A percentile compares a stretch with the other conserved stretches of the same genome.
Evolutionary conservation across 208 protist species (phyloP).

Genomic region (Crithidia acanthocephali): DNA sequence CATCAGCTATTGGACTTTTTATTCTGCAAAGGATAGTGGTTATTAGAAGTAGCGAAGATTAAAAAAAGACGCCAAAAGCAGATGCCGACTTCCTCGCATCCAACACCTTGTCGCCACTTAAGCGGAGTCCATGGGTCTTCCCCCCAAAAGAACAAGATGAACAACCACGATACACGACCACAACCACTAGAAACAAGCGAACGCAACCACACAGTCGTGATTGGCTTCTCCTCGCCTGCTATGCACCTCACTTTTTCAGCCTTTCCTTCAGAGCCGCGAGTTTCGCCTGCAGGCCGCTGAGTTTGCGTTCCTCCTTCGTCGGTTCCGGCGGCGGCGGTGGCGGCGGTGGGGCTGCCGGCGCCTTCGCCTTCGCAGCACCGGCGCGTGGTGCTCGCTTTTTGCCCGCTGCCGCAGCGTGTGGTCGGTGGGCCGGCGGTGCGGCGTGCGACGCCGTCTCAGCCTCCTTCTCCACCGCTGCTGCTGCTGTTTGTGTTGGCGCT

Average conservation of each 20-base stretch:
- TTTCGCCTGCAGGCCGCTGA: conserved; percentile 84
- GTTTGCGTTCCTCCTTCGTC: conserved; percentile 83
- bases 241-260: conserved; percentile 58
- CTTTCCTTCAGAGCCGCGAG: conserved; percentile 79
- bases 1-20: no score
- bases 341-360: conserved; percentile 10
- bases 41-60: no score
- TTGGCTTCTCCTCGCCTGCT: neutral
- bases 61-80: no score
- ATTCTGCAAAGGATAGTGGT: no score
- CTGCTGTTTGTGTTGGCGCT: neutral
- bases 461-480: no score
- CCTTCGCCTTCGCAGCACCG: conserved; percentile 17
- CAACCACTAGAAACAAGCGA: no score
- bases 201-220: no score
- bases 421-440: neutral
- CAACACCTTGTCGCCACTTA: neutral
- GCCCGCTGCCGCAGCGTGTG: neutral
- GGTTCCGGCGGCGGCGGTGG: conserved; percentile 52
- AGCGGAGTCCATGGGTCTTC: neutral
- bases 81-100: no score
- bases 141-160: no score
- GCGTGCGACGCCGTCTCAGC: no score
- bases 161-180: neutral
- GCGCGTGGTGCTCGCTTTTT: conserved; percentile 16